phyloP scores from a whole-genome alignment of 345 rosid genomes.

The Streptanthus diversifolius region DNA sequence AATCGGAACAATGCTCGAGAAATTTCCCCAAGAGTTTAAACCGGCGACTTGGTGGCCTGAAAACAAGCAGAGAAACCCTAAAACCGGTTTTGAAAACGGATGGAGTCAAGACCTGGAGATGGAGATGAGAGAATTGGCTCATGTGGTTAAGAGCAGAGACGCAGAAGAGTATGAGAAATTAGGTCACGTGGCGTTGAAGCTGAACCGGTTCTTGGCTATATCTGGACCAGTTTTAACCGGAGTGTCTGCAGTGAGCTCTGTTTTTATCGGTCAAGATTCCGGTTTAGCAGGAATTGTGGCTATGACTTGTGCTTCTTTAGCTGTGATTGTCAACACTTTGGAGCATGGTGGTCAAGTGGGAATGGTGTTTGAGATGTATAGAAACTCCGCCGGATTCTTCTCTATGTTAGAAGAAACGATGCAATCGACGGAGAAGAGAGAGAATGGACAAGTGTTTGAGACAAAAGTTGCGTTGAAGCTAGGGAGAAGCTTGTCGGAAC shows the following conservation, averaged over 20 bases:
- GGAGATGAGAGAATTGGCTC: constrained; percentile 41
- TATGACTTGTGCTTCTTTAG: constrained; percentile 23
- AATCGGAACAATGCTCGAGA: constrained; percentile 38
- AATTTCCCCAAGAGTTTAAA: constrained; percentile 29
- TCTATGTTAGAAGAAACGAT: constrained; percentile 34
- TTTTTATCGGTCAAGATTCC: constrained; percentile 29
- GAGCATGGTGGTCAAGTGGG: constrained; percentile 44
- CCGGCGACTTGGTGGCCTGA: constrained; percentile 46
- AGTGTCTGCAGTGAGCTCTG: constrained; percentile 30
- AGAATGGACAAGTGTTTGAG: constrained; percentile 34
- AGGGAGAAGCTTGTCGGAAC: constrained; percentile 38
- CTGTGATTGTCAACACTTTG: constrained; percentile 30
- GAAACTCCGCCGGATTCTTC: constrained; percentile 37
- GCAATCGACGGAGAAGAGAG: constrained; percentile 27
- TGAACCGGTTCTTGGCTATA: constrained; percentile 37
- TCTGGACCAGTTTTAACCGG: constrained; percentile 35
- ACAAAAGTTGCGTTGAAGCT: constrained; percentile 36
- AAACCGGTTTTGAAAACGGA: constrained; percentile 1
- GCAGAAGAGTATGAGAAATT: constrained; percentile 42
- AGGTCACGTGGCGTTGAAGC: constrained; percentile 34
- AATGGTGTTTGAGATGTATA: constrained; percentile 43
- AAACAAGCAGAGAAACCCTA: background rate
- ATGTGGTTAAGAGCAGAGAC: constrained; percentile 45
- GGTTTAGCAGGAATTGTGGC: constrained; percentile 29
- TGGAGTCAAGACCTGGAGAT: constrained; percentile 37